Evolutionary conservation across 257 asterid species (phyloP), one percentile per base, ranked within the genome.

Genomic region (Solanum paucissectum): DNA sequence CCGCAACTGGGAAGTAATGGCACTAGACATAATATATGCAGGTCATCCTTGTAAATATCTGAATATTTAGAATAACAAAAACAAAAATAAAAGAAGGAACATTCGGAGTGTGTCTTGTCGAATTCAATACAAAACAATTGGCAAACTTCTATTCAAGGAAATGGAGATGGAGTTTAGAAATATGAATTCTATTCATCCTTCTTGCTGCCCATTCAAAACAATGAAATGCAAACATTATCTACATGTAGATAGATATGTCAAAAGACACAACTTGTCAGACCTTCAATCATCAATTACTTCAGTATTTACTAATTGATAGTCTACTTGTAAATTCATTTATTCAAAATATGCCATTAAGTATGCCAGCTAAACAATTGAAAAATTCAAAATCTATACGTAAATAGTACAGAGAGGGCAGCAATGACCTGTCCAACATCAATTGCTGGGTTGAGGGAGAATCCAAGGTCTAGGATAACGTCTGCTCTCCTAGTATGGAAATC

Each of bases 401-500:
- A 79, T 29, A 79, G 27, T 44, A 27, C 85, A 9, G 66, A 46
- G 27, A 27, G 85, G 32, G 20, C 29, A 85, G 25, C 38, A 88
- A 87, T 42, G 84, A 96, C 99, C 98, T 97, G 99, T 83, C 99
- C 99, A 38, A 97, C 88, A 92, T 97, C 99, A 88, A 97, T 95
- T 21, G 99, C 98, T 58, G 99, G 99, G 91, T 97, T 97, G 46
- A 97, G 90, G 36, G 99, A 94, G 90, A 93, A 93, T 2, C 99
- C 99, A 69, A 97, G 98, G 92, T 97, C 99, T 91, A 97, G 85
- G 88, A 91, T 85, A 49, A 95, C 91, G 85, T 97, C 94, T 14
- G 99, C 98, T 87, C 87, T 94, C 90, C 98, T 93, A 11, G 99
- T 97, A 89, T 95, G 97, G 92, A 97, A 95, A 92, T 97, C 99